Conservation (phyloP, 2,329 filamentous ascomycete genomes). For the Cytospora schulzeri region DNA sequence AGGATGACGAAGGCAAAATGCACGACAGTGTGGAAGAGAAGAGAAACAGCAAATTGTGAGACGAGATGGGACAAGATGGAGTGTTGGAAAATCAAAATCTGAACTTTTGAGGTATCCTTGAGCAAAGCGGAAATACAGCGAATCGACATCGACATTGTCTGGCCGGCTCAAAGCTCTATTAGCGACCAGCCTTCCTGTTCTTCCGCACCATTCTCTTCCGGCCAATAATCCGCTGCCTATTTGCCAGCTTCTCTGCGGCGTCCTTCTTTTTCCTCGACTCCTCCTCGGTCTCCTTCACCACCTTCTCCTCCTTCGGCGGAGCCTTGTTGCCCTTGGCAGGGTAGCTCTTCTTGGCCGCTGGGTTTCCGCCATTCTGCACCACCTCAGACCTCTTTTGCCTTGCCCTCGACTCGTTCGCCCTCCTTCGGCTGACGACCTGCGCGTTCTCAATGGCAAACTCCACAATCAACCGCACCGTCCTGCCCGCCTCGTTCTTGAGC, state of each 20-base stretch:
- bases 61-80: not conserved
- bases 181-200: slow-evolving; percentile 50
- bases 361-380: slow-evolving; percentile 28
- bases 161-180: not conserved
- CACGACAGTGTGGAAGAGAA: slow-evolving; percentile 62
- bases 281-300: slow-evolving; percentile 1
- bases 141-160: not conserved
- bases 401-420: slow-evolving; percentile 57
- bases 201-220: slow-evolving; percentile 81
- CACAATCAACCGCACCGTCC: slow-evolving; percentile 86
- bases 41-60: slow-evolving; percentile 42
- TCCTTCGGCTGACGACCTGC: slow-evolving; percentile 84
- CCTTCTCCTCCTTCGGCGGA: slow-evolving; percentile 30
- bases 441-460: slow-evolving; percentile 99
- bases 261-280: slow-evolving; percentile 30
- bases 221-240: slow-evolving; percentile 77
- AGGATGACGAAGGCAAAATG: slow-evolving; percentile 75
- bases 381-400: slow-evolving; percentile 26
- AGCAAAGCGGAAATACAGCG: slow-evolving; percentile 2
- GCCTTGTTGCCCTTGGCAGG: slow-evolving; percentile 30
- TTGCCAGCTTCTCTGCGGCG: slow-evolving; percentile 41
- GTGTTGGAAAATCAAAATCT: not conserved
- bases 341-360: slow-evolving; percentile 35
- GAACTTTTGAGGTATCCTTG: slow-evolving; percentile 11
- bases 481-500: slow-evolving; percentile 64